Conservation (phyloP, 1,139 yeast species). For the Blastobotrys elegans region DNA sequence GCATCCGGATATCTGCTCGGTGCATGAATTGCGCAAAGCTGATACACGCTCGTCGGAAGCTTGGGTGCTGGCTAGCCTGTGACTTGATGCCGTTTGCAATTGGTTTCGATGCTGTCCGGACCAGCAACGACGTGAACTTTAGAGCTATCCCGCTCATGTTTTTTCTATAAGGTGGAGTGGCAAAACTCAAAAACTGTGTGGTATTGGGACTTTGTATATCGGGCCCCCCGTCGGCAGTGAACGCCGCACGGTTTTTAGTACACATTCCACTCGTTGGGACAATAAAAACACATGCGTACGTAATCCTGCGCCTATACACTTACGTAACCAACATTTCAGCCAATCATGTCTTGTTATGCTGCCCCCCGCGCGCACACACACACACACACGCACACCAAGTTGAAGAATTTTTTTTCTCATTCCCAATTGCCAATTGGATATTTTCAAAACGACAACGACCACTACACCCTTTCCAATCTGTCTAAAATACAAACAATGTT, state of each 20-base stretch:
- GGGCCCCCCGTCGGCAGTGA: too few relatives aligned
- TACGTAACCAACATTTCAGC: too few relatives aligned
- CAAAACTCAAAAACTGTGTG: neutral
- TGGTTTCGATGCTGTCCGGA: conserved; percentile 79
- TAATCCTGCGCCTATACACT: too few relatives aligned
- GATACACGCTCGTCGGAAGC: conserved; percentile 60
- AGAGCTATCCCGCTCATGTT: conserved; percentile 51
- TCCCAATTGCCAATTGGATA: neutral
- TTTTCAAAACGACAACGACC: neutral
- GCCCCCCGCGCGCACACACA: neutral
- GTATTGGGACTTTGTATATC: too few relatives aligned
- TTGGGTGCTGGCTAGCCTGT: conserved; percentile 72
- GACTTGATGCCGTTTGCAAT: conserved; percentile 66
- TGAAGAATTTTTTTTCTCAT: neutral
- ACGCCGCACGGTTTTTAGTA: too few relatives aligned
- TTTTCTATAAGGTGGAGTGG: neutral
- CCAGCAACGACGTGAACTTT: conserved; percentile 67
- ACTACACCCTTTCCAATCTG: neutral
- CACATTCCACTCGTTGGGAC: too few relatives aligned
- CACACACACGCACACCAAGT: neutral
- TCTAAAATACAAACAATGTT: conserved; percentile 22
- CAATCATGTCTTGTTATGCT: neutral
- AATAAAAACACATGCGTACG: too few relatives aligned
- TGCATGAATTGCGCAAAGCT: conserved; percentile 71
- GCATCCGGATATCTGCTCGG: conserved; percentile 55